A percentile compares a stretch with the other conserved stretches of the same genome.
Evolutionary conservation across 2,329 filamentous ascomycete species (phyloP).

Genomic region (Colletotrichum higginsianum): DNA sequence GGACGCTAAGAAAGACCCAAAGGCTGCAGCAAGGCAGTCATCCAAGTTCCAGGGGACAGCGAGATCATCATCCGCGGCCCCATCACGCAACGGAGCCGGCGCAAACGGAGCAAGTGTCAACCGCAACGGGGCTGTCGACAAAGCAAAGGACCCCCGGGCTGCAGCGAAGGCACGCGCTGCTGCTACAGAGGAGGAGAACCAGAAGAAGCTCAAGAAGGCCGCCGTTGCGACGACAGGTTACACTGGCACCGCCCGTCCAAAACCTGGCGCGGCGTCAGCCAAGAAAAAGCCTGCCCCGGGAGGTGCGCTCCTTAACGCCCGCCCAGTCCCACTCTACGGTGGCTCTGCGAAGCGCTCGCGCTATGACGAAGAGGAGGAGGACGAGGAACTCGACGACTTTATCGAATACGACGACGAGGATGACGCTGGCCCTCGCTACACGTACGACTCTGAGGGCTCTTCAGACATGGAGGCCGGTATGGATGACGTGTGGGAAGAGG

Average conservation of each 20-base stretch:
- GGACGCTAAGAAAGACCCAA: conserved; percentile 52
- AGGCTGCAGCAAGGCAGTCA: conserved; percentile 11
- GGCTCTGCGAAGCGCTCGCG: conserved; percentile 52
- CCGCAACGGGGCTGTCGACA: conserved; percentile 42
- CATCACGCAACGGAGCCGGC: conserved; percentile 20
- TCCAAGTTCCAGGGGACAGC: conserved; percentile 36
- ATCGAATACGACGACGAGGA: conserved; percentile 72
- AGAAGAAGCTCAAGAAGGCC: conserved; percentile 75
- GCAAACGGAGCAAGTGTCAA: conserved; percentile 44
- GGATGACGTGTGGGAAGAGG: conserved; percentile 82
- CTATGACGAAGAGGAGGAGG: conserved; percentile 74
- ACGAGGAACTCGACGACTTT: conserved; percentile 74
- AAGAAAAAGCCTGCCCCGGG: conserved; percentile 55
- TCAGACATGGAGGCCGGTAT: conserved; percentile 86
- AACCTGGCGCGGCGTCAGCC: conserved; percentile 56
- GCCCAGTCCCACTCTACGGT: conserved; percentile 45
- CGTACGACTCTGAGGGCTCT: conserved; percentile 75
- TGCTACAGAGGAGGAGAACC: conserved; percentile 54
- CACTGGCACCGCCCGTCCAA: conserved; percentile 75
- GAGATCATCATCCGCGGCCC: conserved; percentile 17
- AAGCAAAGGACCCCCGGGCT: conserved; percentile 47
- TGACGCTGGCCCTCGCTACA: conserved; percentile 58
- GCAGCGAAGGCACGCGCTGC: conserved; percentile 25
- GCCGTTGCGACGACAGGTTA: conserved; percentile 76
- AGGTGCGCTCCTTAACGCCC: conserved; percentile 57